These are phyloP conservation scores for Calonectria montana DNA, from an alignment of 2,329 filamentous ascomycete species.

Conservation along the genomic window DNA sequence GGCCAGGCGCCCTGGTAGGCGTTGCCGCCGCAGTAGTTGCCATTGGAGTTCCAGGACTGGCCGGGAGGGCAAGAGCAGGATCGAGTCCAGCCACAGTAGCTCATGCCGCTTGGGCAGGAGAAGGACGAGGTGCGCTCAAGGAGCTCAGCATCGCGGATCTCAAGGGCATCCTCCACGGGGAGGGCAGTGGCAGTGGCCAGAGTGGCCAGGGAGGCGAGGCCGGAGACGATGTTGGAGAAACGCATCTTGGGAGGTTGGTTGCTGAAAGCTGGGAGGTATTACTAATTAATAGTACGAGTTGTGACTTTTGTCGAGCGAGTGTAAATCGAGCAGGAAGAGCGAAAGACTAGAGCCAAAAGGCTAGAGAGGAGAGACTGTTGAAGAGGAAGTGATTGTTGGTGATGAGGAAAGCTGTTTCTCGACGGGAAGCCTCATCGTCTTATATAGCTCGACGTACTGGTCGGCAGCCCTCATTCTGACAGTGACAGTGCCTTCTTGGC, in stretches of 20 bases:
- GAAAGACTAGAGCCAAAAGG: conserved; percentile 23
- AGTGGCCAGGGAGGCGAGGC: conserved; percentile 41
- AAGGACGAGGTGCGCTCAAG: conserved; percentile 30
- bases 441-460: conserved; percentile 14
- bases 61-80: conserved; percentile 58
- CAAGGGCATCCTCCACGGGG: conserved; percentile 44
- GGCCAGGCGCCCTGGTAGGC: conserved; percentile 48
- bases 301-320: conserved; percentile 4
- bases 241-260: conserved; percentile 40
- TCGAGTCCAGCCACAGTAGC: conserved; percentile 52
- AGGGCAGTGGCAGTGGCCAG: conserved; percentile 39
- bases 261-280: neutral
- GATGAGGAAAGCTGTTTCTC: neutral
- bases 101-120: conserved; percentile 48
- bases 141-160: conserved; percentile 32
- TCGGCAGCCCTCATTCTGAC: neutral
- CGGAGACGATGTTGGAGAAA: conserved; percentile 43
- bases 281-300: neutral
- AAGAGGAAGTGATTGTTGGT: conserved; percentile 13
- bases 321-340: conserved; percentile 20
- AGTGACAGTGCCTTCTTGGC: neutral
- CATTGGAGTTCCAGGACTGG: conserved; percentile 50
- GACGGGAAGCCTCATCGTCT: neutral
- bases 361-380: conserved; percentile 13
- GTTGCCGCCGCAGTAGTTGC: conserved; percentile 42